A percentile compares a stretch with the other conserved stretches of the same genome.
Evolutionary conservation across 148 eudicot species (phyloP).

Genomic region (Arctostaphylos glauca): DNA sequence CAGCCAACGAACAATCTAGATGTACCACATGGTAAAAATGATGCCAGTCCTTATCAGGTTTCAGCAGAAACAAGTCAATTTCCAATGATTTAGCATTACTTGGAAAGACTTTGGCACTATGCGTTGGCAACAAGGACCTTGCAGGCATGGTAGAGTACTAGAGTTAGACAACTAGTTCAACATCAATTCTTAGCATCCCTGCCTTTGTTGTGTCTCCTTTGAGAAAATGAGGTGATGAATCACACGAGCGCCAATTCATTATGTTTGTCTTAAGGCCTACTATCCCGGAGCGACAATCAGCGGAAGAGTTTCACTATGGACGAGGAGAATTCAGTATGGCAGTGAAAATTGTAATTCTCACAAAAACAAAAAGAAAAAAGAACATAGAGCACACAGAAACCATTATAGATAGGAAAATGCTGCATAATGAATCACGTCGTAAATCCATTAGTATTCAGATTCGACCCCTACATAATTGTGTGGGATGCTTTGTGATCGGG

Average conservation of each 20-base stretch:
- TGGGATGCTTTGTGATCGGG: not conserved
- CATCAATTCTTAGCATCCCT: not conserved
- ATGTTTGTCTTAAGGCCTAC: not conserved
- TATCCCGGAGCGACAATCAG: not conserved
- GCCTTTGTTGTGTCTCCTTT: not conserved
- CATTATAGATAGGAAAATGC: not conserved
- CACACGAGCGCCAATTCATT: not conserved
- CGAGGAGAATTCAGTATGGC: not conserved
- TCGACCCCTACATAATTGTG: not conserved
- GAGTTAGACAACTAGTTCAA: not conserved
- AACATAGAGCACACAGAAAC: not conserved
- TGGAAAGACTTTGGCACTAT: not conserved
- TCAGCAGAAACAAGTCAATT: not conserved
- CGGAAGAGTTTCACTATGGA: not conserved
- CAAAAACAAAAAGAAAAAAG: not conserved
- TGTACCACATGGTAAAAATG: not conserved
- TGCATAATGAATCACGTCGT: not conserved
- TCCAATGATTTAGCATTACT: not conserved
- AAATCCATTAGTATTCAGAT: not conserved
- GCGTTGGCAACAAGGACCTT: not conserved
- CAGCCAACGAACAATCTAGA: not conserved
- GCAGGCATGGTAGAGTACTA: not conserved
- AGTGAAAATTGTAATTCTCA: not conserved
- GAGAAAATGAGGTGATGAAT: not conserved
- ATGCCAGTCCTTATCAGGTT: not conserved